A percentile compares a stretch with the other conserved stretches of the same genome.
Conservation (phyloP, 2,329 filamentous ascomycete species). For the Phialophora macrospora region DNA sequence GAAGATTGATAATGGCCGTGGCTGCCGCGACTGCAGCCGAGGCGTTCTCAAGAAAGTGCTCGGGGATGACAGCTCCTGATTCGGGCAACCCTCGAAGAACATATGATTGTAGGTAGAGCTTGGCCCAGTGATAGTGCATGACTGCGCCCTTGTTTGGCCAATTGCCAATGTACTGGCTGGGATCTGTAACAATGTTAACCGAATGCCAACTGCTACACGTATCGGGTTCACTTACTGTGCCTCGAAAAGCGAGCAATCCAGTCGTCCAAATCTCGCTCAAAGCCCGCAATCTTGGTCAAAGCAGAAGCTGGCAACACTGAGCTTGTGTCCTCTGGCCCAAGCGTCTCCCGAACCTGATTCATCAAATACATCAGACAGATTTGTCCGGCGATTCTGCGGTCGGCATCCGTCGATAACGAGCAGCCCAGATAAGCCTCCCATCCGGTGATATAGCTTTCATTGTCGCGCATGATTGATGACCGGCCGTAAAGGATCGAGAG, state of each 20-base stretch:
- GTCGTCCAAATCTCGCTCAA: constrained; percentile 47
- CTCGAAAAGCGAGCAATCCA: constrained; percentile 43
- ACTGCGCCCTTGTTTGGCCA: constrained; percentile 58
- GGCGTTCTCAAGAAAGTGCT: constrained; percentile 48
- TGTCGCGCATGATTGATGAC: constrained; percentile 50
- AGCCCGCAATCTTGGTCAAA: constrained; percentile 49
- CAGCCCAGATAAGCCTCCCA: constrained; percentile 45
- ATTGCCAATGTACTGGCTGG: constrained; percentile 53
- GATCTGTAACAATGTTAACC: constrained; percentile 43
- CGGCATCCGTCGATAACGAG: constrained; percentile 43
- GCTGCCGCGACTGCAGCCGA: constrained; percentile 52
- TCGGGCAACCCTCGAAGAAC: constrained; percentile 55
- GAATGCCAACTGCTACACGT: neutral
- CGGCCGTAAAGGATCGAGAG: constrained; percentile 53
- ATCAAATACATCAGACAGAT: constrained; percentile 53
- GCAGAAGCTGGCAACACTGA: constrained; percentile 45
- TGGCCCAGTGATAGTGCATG: constrained; percentile 58
- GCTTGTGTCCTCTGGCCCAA: constrained; percentile 49
- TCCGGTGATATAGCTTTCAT: constrained; percentile 44
- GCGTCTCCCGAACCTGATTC: constrained; percentile 51
- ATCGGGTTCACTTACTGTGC: constrained; percentile 32
- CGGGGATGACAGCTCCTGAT: constrained; percentile 46
- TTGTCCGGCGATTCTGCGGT: constrained; percentile 48
- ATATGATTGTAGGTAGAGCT: constrained; percentile 57
- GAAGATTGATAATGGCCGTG: constrained; percentile 49